A percentile compares a stretch with the other conserved stretches of the same genome.
These are phyloP conservation scores for Chenopodium formosanum DNA, from an alignment of 148 eudicot genomes.

Conservation along the genomic window DNA sequence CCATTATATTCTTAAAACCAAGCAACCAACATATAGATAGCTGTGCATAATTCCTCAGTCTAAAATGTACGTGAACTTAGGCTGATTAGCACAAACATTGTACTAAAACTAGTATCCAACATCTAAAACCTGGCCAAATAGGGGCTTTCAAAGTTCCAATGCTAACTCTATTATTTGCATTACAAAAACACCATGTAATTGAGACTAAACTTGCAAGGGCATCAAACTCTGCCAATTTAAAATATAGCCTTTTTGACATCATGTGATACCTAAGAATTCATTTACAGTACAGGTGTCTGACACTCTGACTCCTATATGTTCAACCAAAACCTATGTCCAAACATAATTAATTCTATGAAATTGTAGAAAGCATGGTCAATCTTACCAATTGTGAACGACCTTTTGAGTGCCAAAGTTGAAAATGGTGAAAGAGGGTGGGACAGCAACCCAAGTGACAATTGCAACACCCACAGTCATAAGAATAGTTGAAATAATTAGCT, in stretches of 20 bases:
- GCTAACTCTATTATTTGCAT: not conserved
- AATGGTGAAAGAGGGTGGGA: constrained; percentile 81
- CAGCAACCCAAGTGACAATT: constrained; percentile 52
- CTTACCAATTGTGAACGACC: constrained; percentile 75
- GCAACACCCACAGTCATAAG: constrained; percentile 80
- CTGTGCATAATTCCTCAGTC: not conserved
- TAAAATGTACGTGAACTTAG: not conserved
- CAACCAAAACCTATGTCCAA: not conserved
- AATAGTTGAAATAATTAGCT: constrained; percentile 74
- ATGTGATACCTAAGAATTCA: not conserved
- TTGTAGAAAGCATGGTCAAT: not conserved
- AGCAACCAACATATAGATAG: not conserved
- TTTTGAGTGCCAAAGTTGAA: constrained; percentile 78
- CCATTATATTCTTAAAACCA: not conserved
- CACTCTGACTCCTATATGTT: not conserved
- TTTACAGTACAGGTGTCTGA: not conserved
- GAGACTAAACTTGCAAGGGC: not conserved
- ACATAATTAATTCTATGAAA: not conserved
- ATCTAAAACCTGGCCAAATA: not conserved
- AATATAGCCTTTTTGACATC: not conserved
- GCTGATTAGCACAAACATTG: not conserved
- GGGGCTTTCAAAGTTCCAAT: not conserved
- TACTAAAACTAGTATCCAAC: not conserved
- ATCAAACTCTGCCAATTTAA: not conserved
- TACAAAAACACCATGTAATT: not conserved